Evolutionary conservation across 2,329 filamentous ascomycete genomes (phyloP).

Genomic region (Orbilia quercus): DNA sequence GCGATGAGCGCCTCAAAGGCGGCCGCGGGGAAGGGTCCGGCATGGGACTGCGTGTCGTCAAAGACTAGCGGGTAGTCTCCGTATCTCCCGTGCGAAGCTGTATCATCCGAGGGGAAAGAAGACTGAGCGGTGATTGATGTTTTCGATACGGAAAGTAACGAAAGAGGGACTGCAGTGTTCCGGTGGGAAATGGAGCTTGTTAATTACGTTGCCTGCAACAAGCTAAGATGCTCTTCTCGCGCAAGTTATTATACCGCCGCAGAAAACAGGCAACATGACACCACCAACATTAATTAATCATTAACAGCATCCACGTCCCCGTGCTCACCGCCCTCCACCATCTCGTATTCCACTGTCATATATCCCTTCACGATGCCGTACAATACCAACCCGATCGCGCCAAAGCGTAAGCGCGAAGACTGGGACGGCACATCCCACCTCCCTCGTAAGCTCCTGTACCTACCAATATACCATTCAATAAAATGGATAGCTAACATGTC

Average conservation of each 20-base stretch:
- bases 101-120: conserved; percentile 23
- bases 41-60: conserved; percentile 43
- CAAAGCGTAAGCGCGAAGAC: conserved; percentile 39
- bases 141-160: neutral
- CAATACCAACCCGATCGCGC: conserved; percentile 47
- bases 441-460: conserved; percentile 29
- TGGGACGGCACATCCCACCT: conserved; percentile 54
- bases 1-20: conserved; percentile 47
- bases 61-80: conserved; percentile 12
- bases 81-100: neutral
- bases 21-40: conserved; percentile 52
- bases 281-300: conserved; percentile 7
- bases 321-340: neutral
- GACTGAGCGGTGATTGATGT: neutral
- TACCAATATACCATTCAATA: neutral
- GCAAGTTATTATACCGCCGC: too few relatives aligned
- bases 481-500: conserved; percentile 4
- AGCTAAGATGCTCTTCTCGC: neutral
- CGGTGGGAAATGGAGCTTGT: neutral
- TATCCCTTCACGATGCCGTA: conserved; percentile 23
- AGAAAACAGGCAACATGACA: conserved; percentile 24
- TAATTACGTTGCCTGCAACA: conserved; percentile 18
- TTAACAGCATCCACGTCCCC: conserved; percentile 2
- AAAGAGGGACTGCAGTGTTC: neutral
- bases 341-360: neutral